These are phyloP conservation scores for Globisporangium abappressorium DNA, from an alignment of 352 stramenopile genomes.

Conservation along the genomic window DNA sequence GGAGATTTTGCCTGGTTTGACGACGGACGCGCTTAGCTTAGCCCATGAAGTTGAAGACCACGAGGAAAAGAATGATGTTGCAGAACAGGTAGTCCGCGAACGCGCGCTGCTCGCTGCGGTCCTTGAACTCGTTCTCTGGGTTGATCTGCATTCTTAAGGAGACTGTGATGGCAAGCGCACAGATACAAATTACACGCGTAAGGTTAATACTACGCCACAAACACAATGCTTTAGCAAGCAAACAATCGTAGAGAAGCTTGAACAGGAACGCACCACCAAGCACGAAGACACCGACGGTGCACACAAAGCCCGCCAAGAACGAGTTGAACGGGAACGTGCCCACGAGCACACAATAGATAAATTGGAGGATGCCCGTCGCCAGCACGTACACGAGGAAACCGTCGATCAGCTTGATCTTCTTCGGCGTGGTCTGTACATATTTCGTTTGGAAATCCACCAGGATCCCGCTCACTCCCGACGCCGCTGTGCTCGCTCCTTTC, in stretches of 20 bases:
- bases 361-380: conserved; percentile 85
- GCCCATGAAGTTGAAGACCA: conserved; percentile 93
- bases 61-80: conserved; percentile 92
- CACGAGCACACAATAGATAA: conserved; percentile 89
- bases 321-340: conserved; percentile 92
- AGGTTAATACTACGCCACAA: neutral
- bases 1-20: neutral
- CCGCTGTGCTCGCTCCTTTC: conserved; percentile 30
- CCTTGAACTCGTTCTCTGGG: conserved; percentile 77
- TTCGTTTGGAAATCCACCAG: conserved; percentile 61
- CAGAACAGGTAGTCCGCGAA: conserved; percentile 92
- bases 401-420: conserved; percentile 90
- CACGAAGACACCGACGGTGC: conserved; percentile 88
- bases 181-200: neutral
- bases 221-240: neutral
- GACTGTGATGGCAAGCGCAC: conserved; percentile 32
- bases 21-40: conserved; percentile 59
- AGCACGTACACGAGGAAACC: conserved; percentile 89
- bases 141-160: conserved; percentile 91
- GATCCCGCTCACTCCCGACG: conserved; percentile 44
- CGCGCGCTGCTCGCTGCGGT: conserved; percentile 81
- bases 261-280: conserved; percentile 57
- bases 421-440: conserved; percentile 83
- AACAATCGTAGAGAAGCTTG: neutral
- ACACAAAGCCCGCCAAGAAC: conserved; percentile 89